Evolutionary conservation across 2,329 filamentous ascomycete genomes (phyloP).

Genomic region (Herpomyces periplanetae): DNA sequence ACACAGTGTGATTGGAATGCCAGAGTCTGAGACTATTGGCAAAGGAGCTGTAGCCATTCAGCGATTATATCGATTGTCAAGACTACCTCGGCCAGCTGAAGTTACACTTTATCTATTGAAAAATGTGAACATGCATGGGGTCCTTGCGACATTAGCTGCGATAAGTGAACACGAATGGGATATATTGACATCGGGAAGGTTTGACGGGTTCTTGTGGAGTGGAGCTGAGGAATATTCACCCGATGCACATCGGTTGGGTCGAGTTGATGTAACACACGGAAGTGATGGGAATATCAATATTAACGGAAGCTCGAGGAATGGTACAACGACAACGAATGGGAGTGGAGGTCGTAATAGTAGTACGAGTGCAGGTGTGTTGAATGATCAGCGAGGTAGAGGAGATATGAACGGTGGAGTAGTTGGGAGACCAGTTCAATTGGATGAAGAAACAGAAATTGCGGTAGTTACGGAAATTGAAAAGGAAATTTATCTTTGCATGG

Average conservation of each 20-base stretch:
- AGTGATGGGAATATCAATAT: too few relatives aligned
- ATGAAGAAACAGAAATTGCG: conserved; percentile 73
- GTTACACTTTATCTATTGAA: conserved; percentile 50
- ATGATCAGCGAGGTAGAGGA: too few relatives aligned
- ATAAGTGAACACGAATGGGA: conserved; percentile 88
- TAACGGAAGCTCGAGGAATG: too few relatives aligned
- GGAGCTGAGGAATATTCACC: conserved; percentile 28
- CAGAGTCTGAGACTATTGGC: conserved; percentile 28
- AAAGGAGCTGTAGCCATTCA: conserved; percentile 42
- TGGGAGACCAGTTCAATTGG: conserved; percentile 41
- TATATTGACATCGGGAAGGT: conserved; percentile 62
- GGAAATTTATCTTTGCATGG: conserved; percentile 77
- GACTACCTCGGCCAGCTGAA: conserved; percentile 43
- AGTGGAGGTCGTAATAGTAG: too few relatives aligned
- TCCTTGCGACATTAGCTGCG: conserved; percentile 48
- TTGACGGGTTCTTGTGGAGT: conserved; percentile 80
- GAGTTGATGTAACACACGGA: too few relatives aligned
- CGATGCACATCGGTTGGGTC: too few relatives aligned
- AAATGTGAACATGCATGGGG: conserved; percentile 40
- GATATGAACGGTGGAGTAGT: too few relatives aligned
- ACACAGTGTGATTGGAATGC: too few relatives aligned
- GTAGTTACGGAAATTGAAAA: conserved; percentile 64
- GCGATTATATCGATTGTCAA: conserved; percentile 34
- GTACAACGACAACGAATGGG: too few relatives aligned
- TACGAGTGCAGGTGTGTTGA: too few relatives aligned